Evolutionary conservation across 2,329 filamentous ascomycete species (phyloP), one percentile per base, ranked within the genome.

Genomic region (Fusarium sp.): DNA sequence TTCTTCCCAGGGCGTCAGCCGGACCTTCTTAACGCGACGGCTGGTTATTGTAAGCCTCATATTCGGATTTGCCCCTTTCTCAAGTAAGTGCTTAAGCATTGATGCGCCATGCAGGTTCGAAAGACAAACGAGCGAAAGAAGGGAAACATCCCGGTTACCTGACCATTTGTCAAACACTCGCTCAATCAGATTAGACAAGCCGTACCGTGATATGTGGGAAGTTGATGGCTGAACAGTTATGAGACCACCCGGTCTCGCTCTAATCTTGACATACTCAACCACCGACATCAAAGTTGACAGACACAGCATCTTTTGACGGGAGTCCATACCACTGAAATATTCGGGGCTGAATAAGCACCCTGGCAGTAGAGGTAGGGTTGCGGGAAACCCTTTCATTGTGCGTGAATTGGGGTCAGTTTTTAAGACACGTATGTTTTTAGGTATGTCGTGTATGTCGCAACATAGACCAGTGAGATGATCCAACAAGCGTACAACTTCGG

Each of bases 21-120:
- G n/a, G n/a, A n/a, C n/a, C n/a, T n/a, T n/a, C n/a, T n/a, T n/a
- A n/a, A n/a, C n/a, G n/a, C n/a, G n/a, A n/a, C n/a, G n/a, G n/a
- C n/a, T n/a, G n/a, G n/a, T n/a, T n/a, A 21, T n/a, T 4, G 11
- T 21, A 5, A 1, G 21, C 3, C 2, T 4, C 4, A n/a, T 21
- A 1, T 62, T 66, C 4, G 56, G 62, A 2, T 66, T 32, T 27
- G 45, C 55, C 27, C 63, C 56, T 20, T 9, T 51, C 0, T 51
- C 49, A 0, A 66, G 62, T 4, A 66, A 21, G 0, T 47, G 13
- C 20, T 43, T 18, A 4, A 66, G 8, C 5, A 34, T 10, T 2
- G 20, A 4, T 0, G 3, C 10, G 1, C 62, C 6, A 2, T n/a
- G n/a, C n/a, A n/a, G n/a, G n/a, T n/a, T n/a, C n/a, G n/a, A n/a